Percentiles rank a stretch among this genome's conserved stretches.
These are phyloP conservation scores for Chlamydomonas schloesseri DNA, from an alignment of 139 green algal species.

Conservation along the genomic window DNA sequence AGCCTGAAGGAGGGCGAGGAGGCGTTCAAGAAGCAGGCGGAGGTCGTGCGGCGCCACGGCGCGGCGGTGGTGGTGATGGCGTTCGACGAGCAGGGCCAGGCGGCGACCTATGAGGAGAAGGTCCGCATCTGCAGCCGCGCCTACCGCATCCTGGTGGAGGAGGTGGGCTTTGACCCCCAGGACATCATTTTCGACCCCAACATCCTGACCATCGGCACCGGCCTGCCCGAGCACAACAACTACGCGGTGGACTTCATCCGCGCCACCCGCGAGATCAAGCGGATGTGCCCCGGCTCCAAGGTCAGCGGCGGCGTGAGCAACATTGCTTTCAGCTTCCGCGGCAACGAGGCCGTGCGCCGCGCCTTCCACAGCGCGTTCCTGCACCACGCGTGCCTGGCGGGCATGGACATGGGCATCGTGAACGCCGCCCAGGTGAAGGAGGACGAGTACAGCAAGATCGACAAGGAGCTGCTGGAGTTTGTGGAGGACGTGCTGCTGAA, in stretches of 20 bases:
- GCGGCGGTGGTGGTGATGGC: conserved; percentile 98
- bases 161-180: conserved; percentile 94
- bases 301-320: conserved; percentile 98
- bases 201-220: conserved; percentile 98
- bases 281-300: conserved; percentile 93
- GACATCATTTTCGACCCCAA: conserved; percentile 99
- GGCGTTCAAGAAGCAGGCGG: conserved; percentile 89
- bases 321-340: conserved; percentile 98
- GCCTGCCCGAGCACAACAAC: conserved; percentile 98
- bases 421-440: conserved; percentile 94
- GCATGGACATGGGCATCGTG: conserved; percentile 99
- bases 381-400: conserved; percentile 92
- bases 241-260: conserved; percentile 99
- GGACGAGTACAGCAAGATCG: conserved; percentile 97
- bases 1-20: conserved; percentile 98
- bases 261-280: conserved; percentile 95
- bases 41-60: conserved; percentile 88
- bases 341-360: conserved; percentile 95
- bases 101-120: conserved; percentile 82
- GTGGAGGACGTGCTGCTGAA: conserved; percentile 99
- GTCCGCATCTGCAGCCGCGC: conserved; percentile 94
- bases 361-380: conserved; percentile 96
- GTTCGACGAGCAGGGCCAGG: conserved; percentile 96
- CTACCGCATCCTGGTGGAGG: conserved; percentile 95
- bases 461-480: conserved; percentile 97